Conservation (phyloP, 192 early-diverging fungal genomes). For the Obelidium mucronatum region DNA sequence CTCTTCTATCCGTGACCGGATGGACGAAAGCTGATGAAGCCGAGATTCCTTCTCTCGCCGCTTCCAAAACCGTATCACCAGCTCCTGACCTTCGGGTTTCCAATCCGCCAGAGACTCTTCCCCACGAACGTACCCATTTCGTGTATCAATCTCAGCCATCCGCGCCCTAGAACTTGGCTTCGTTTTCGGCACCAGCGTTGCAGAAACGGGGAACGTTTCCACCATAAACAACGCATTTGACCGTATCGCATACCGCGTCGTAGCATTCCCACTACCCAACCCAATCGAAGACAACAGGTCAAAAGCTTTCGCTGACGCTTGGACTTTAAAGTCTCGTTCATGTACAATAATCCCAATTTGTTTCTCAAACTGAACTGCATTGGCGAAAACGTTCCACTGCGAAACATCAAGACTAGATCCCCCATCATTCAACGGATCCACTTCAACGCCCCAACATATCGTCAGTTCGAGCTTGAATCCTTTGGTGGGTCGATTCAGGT, state of each 20-base stretch:
- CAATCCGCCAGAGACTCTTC: conserved; percentile 45
- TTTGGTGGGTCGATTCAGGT: conserved; percentile 39
- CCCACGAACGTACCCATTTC: conserved; percentile 43
- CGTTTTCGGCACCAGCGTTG: conserved; percentile 15
- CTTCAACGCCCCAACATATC: conserved; percentile 40
- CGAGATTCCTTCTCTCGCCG: neutral
- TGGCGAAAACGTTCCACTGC: conserved; percentile 34
- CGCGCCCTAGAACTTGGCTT: neutral
- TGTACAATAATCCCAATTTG: conserved; percentile 36
- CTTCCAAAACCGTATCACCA: conserved; percentile 38
- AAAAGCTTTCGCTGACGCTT: conserved; percentile 13
- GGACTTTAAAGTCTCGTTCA: conserved; percentile 39
- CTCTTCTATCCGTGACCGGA: conserved; percentile 29
- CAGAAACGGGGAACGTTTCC: conserved; percentile 22
- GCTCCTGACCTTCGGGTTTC: conserved; percentile 34
- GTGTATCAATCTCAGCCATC: conserved; percentile 31
- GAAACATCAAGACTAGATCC: neutral
- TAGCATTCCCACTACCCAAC: neutral
- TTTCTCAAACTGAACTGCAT: conserved; percentile 28
- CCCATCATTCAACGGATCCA: conserved; percentile 30
- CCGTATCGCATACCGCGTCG: conserved; percentile 1
- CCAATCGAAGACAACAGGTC: conserved; percentile 23
- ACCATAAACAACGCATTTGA: conserved; percentile 28
- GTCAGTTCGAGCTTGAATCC: conserved; percentile 27
- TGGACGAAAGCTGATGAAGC: conserved; percentile 34